These are phyloP conservation scores for Ascochyta fabae DNA, from an alignment of 2,329 filamentous ascomycete species.

Conservation along the genomic window DNA sequence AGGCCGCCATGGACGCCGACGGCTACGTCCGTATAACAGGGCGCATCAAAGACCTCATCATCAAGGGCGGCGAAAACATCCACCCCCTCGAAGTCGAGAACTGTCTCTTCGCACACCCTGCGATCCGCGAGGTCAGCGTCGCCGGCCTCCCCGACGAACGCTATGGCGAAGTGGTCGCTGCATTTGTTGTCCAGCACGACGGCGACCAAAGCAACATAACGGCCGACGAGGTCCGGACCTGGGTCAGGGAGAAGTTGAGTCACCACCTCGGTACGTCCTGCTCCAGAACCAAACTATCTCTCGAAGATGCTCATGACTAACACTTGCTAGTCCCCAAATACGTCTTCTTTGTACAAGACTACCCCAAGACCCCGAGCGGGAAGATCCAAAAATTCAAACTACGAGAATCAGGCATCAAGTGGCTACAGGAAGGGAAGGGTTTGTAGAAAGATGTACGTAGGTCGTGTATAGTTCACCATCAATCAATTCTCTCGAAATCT, in stretches of 20 bases:
- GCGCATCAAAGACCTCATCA: conserved; percentile 93
- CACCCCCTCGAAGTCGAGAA: conserved; percentile 94
- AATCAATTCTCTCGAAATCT: too few species aligned
- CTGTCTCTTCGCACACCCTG: conserved; percentile 75
- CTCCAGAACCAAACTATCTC: not conserved
- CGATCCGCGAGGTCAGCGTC: conserved; percentile 77
- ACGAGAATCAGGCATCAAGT: conserved; percentile 64
- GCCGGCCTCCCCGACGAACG: conserved; percentile 82
- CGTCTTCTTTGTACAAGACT: conserved; percentile 85
- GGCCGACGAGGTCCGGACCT: conserved; percentile 68
- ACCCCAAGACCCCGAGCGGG: conserved; percentile 92
- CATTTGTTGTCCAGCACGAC: conserved; percentile 71
- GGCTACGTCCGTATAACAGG: conserved; percentile 91
- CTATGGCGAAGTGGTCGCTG: conserved; percentile 86
- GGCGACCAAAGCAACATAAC: conserved; percentile 52
- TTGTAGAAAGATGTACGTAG: not conserved
- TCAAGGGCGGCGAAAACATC: conserved; percentile 94
- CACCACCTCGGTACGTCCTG: conserved; percentile 68
- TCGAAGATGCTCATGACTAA: not conserved
- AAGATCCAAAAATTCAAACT: conserved; percentile 97
- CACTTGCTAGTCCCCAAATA: conserved; percentile 72
- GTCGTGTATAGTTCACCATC: too few species aligned
- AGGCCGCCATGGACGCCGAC: conserved; percentile 80
- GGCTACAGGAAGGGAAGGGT: conserved; percentile 34
- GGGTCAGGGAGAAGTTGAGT: conserved; percentile 73